phyloP scores from a whole-genome alignment of 2,329 filamentous ascomycete genomes.

The Monosporascus sp. region DNA sequence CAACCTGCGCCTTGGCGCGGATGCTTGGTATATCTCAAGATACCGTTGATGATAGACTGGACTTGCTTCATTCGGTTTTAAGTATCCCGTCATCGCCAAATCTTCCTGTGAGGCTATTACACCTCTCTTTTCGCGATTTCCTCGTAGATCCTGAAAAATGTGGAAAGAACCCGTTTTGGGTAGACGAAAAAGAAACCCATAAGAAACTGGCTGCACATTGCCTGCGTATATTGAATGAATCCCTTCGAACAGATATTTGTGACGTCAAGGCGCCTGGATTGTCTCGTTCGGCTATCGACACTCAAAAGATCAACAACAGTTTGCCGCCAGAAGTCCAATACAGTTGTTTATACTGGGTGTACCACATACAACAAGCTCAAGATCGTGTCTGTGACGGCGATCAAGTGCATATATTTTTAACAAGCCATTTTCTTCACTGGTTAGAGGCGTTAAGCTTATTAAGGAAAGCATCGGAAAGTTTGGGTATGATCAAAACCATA shows the following conservation, averaged over 20 bases:
- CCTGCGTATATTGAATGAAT: conserved; percentile 26
- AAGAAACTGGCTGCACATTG: conserved; percentile 27
- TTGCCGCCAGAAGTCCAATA: conserved; percentile 17
- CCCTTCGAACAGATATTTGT: conserved; percentile 32
- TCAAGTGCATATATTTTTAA: conserved; percentile 22
- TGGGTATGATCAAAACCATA: conserved; percentile 8
- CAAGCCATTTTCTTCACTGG: conserved; percentile 28
- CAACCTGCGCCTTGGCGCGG: neutral
- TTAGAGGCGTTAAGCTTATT: conserved; percentile 28
- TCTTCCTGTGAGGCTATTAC: conserved; percentile 24
- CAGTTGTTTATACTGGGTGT: conserved; percentile 26
- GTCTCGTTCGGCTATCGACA: neutral
- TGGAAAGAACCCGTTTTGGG: conserved; percentile 24
- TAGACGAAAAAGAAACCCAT: conserved; percentile 30
- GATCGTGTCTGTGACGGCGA: conserved; percentile 19
- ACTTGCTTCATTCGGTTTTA: conserved; percentile 30
- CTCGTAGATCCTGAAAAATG: conserved; percentile 25
- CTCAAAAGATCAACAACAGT: neutral
- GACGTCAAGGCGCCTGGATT: neutral
- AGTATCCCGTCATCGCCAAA: conserved; percentile 18
- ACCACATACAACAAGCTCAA: conserved; percentile 18
- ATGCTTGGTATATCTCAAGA: conserved; percentile 3
- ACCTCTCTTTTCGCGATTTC: conserved; percentile 35
- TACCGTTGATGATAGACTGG: conserved; percentile 15
- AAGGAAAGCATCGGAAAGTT: conserved; percentile 12